Evolutionary conservation across 495 filamentous ascomycete genomes (phyloP).

Genomic region (Wilcoxina mikolae): DNA sequence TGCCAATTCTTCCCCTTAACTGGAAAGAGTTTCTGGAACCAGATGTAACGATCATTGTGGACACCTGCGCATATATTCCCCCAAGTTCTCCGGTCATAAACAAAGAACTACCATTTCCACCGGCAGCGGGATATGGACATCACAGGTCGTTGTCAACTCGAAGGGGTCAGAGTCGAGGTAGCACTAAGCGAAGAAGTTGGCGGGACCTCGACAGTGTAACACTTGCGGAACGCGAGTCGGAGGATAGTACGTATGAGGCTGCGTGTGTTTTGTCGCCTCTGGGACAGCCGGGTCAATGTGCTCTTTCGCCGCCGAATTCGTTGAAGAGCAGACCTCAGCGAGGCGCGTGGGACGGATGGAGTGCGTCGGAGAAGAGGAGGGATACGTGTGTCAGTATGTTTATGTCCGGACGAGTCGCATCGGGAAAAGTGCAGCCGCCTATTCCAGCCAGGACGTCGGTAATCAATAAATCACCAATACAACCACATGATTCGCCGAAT

Average conservation of each 20-base stretch:
- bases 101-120: slow-evolving; percentile 2
- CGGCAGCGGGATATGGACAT: too few relatives aligned
- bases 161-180: too few relatives aligned
- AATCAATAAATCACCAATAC: not conserved
- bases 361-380: not conserved
- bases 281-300: slow-evolving; percentile 7
- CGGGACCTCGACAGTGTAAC: too few relatives aligned
- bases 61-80: slow-evolving; percentile 17
- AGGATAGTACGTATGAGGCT: slow-evolving; percentile 16
- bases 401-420: not conserved
- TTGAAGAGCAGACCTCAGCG: slow-evolving; percentile 5
- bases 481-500: not conserved
- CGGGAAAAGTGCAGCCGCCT: not conserved
- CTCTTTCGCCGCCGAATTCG: slow-evolving; percentile 11
- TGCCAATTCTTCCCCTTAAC: slow-evolving; percentile 12
- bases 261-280: slow-evolving; percentile 6
- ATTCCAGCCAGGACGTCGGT: not conserved
- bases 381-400: not conserved
- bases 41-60: slow-evolving; percentile 24
- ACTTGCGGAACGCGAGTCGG: slow-evolving; percentile 13
- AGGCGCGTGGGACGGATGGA: slow-evolving; percentile 5
- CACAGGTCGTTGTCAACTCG: too few relatives aligned
- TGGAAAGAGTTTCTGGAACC: slow-evolving; percentile 20
- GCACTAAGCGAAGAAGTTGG: too few relatives aligned
- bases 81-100: slow-evolving; percentile 15